These are phyloP conservation scores for Trapa bicornis DNA, from an alignment of 345 rosid genomes.

Conservation along the genomic window DNA sequence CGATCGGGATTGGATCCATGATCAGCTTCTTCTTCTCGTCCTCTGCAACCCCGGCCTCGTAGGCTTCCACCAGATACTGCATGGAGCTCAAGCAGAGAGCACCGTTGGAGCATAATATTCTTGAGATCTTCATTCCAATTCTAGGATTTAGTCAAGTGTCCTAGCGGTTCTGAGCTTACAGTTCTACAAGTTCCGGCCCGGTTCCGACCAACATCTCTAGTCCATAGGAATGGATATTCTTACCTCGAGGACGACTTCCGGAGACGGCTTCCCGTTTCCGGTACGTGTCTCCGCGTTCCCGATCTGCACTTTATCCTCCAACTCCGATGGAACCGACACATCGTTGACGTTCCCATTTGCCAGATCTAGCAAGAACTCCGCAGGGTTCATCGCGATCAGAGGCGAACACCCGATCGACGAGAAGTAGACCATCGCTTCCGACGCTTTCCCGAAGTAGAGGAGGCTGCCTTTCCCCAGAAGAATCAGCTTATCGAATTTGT, in stretches of 20 bases:
- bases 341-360: conserved; percentile 81
- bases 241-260: conserved; percentile 55
- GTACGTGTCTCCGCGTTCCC: conserved; percentile 39
- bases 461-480: conserved; percentile 86
- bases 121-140: too few relatives aligned
- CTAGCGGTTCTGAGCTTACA: too few relatives aligned
- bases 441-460: conserved; percentile 87
- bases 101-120: background rate
- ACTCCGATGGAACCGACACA: conserved; percentile 77
- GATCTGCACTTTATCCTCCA: conserved; percentile 77
- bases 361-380: conserved; percentile 92
- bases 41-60: conserved; percentile 61
- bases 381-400: conserved; percentile 87
- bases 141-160: too few relatives aligned
- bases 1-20: conserved; percentile 51
- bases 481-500: conserved; percentile 83
- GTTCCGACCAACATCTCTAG: background rate
- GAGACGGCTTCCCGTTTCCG: conserved; percentile 59
- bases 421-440: conserved; percentile 71
- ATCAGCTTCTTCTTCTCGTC: conserved; percentile 58
- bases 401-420: conserved; percentile 87
- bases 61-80: conserved; percentile 87
- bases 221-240: background rate
- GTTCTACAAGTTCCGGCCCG: too few relatives aligned
- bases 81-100: background rate